Percentiles rank a stretch among this genome's conserved stretches.
Evolutionary conservation across 805 yeast species (phyloP).

Genomic region (Blastobotrys terrestris): DNA sequence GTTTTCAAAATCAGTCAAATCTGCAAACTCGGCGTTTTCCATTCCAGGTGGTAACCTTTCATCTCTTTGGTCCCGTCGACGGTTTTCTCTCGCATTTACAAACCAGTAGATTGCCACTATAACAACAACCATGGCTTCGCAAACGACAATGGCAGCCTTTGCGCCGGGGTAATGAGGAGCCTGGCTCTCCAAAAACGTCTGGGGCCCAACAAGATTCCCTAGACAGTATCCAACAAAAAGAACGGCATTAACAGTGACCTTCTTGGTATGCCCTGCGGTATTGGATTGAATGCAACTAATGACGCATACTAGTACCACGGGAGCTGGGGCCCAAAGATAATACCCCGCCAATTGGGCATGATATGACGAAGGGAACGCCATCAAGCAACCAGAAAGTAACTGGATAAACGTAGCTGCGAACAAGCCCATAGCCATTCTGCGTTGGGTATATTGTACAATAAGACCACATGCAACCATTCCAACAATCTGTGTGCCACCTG

Average conservation of each 20-base stretch:
- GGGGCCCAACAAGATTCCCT: slow-evolving; percentile 70
- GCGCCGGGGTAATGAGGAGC: slow-evolving; percentile 54
- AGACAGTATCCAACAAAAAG: slow-evolving; percentile 60
- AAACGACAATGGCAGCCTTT: slow-evolving; percentile 49
- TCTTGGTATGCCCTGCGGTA: slow-evolving; percentile 72
- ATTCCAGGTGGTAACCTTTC: background rate
- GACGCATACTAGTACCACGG: slow-evolving; percentile 10
- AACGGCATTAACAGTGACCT: slow-evolving; percentile 52
- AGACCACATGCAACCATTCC: slow-evolving; percentile 7
- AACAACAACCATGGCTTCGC: slow-evolving; percentile 40
- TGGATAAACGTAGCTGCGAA: slow-evolving; percentile 38
- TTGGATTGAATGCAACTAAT: slow-evolving; percentile 31
- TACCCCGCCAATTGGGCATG: slow-evolving; percentile 15
- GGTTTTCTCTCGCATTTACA: slow-evolving; percentile 10
- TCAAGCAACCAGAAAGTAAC: slow-evolving; percentile 30
- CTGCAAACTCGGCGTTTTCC: slow-evolving; percentile 24
- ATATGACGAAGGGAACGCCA: slow-evolving; percentile 16
- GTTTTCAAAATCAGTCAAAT: slow-evolving; percentile 50
- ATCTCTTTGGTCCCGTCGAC: slow-evolving; percentile 4
- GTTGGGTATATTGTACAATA: background rate
- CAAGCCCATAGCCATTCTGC: background rate
- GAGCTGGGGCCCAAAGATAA: slow-evolving; percentile 8
- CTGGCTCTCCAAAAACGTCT: slow-evolving; percentile 50
- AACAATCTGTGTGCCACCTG: slow-evolving; percentile 29
- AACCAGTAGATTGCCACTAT: slow-evolving; percentile 30